A percentile compares a stretch with the other conserved stretches of the same genome.
phyloP scores from a whole-genome alignment of 1,139 yeast genomes.

The Kodamaea derodonti region DNA sequence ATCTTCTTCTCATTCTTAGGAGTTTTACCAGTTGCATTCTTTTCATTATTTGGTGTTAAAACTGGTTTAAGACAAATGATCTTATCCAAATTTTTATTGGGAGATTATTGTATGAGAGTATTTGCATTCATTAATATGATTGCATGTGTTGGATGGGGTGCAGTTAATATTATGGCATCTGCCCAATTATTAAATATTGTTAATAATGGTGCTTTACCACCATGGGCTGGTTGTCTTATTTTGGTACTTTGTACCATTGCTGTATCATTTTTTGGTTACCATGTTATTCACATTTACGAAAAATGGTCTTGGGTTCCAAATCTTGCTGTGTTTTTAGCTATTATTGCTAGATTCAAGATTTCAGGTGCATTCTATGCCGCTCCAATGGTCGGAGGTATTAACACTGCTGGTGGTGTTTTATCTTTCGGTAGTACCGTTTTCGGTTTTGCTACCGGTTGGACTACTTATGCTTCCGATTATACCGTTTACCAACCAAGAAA shows the following conservation, averaged over 20 bases:
- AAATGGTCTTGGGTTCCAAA: constrained; percentile 90
- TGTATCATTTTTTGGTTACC: constrained; percentile 85
- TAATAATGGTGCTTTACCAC: constrained; percentile 67
- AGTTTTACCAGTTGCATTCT: constrained; percentile 73
- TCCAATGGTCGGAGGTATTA: constrained; percentile 44
- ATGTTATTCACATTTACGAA: constrained; percentile 76
- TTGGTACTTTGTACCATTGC: constrained; percentile 65
- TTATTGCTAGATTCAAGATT: constrained; percentile 72
- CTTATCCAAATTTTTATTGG: constrained; percentile 72
- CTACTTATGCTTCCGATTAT: constrained; percentile 89
- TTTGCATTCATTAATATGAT: constrained; percentile 74
- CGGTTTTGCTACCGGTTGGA: constrained; percentile 96
- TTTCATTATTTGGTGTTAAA: constrained; percentile 78
- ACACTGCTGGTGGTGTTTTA: constrained; percentile 72
- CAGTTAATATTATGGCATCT: constrained; percentile 85
- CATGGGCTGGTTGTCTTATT: constrained; percentile 87
- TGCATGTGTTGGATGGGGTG: constrained; percentile 96
- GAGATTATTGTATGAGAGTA: constrained; percentile 70
- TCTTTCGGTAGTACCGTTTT: constrained; percentile 82
- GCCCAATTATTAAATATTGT: constrained; percentile 82
- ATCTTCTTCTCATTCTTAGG: constrained; percentile 75
- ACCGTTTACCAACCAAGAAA: constrained; percentile 77
- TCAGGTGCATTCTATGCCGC: constrained; percentile 54
- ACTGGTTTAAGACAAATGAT: constrained; percentile 89
- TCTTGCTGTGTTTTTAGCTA: constrained; percentile 63